Base-by-base conservation (phyloP, 1,284 basidiomycete species). In the Pyrrhoderma noxium region DNA sequence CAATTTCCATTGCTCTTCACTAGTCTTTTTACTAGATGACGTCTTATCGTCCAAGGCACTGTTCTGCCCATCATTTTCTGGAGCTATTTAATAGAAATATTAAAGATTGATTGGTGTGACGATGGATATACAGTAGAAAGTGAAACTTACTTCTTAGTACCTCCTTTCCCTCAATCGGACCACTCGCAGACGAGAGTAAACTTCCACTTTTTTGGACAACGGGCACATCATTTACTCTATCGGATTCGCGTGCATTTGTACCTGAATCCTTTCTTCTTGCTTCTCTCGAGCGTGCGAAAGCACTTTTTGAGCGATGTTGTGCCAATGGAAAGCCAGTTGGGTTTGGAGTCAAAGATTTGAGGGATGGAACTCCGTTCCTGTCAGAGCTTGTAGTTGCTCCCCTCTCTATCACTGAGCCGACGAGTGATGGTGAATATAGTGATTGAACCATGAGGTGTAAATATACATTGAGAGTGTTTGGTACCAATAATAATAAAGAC, bases 321-420 rank as follows among this genome's bases (percentile, higher is more conserved):
- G 55, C 58, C 11, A 45, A 41, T 14, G 59, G 59, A 51, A 60
- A 60, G 13, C 59, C 70, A 0, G 21, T 45, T 19, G 68, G 64
- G 36, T 61, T 58, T 37, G 64, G 57, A 13, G 70, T 64, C n/a
- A 2, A 67, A 56, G 8, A 62, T 47, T 9, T 38, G 44, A 36
- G 19, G 31, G 23, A 64, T 31, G 27, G 27, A 11, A 31, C 5
- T 5, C 11, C 11, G 27, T 31, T 31, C 11, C 11, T 31, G 27
- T 31, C 55, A 0, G 69, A 58, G 25, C 62, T 58, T 19, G 61
- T 58, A 13, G 68, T 59, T 0, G 61, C 58, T 42, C 72, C 77
- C 25, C 81, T 74, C 63, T 84, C 81, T 47, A 80, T 62, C 2
- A 84, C 74, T 3, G 80, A 76, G 19, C 82, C 80, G 34, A 83